Percentiles rank a stretch among this genome's conserved stretches.
phyloP scores from a whole-genome alignment of 768 basidiomycete species.

The Xerocomellus intermedius region DNA sequence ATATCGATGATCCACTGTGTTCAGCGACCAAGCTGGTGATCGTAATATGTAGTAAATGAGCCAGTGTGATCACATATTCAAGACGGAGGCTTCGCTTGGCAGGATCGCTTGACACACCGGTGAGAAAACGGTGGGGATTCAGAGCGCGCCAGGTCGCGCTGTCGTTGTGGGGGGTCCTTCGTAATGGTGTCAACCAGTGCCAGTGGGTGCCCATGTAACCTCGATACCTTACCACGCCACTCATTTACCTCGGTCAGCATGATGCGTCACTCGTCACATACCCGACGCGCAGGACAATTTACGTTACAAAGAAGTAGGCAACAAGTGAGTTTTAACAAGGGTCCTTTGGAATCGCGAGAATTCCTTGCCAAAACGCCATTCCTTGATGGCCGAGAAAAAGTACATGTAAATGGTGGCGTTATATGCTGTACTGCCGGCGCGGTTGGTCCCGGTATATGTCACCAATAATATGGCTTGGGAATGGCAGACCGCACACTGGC shows the following conservation, averaged over 20 bases:
- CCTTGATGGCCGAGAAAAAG: not conserved
- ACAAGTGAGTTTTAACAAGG: not conserved
- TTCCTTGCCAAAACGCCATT: not conserved
- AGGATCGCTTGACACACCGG: not conserved
- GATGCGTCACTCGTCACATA: not conserved
- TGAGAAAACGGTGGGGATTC: not conserved
- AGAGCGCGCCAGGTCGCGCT: not conserved
- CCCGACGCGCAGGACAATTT: constrained; percentile 5
- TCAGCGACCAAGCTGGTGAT: not conserved
- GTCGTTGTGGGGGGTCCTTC: too few species aligned
- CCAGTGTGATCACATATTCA: not conserved
- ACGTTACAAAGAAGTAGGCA: constrained; percentile 14
- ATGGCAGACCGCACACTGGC: constrained; percentile 1
- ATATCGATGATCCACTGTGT: not conserved
- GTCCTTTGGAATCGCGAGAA: not conserved
- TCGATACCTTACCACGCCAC: not conserved
- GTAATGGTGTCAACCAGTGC: too few species aligned
- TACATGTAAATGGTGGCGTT: constrained; percentile 1
- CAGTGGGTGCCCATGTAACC: not conserved
- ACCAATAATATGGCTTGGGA: constrained; percentile 9
- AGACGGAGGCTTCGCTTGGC: not conserved
- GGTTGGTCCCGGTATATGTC: constrained; percentile 1
- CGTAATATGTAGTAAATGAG: too few species aligned
- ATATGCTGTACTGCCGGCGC: not conserved
- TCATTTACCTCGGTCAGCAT: constrained; percentile 8